These are phyloP conservation scores for Rhodamnia argentea DNA, from an alignment of 345 rosid species.

Conservation along the genomic window DNA sequence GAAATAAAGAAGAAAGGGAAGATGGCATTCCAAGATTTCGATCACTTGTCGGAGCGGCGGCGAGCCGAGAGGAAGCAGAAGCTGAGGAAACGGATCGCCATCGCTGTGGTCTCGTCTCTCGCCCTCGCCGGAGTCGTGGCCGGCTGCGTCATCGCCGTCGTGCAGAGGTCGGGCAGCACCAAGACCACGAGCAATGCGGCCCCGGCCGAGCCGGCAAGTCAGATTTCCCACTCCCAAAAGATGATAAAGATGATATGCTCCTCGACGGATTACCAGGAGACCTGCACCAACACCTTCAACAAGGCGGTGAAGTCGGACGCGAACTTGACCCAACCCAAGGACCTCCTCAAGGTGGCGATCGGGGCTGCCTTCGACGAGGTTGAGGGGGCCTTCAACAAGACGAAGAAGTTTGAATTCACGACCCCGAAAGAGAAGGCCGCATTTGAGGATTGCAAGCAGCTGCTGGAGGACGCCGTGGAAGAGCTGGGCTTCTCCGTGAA, in stretches of 20 bases:
- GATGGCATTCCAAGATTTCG: slow-evolving; percentile 95
- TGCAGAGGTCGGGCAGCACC: not conserved
- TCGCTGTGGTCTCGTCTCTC: slow-evolving; percentile 23
- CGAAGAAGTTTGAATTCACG: slow-evolving; percentile 19
- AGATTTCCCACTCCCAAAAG: slow-evolving; percentile 15
- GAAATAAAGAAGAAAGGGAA: not conserved
- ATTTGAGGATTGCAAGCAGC: slow-evolving; percentile 47
- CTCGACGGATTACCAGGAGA: slow-evolving; percentile 33
- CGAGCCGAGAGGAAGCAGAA: slow-evolving; percentile 42
- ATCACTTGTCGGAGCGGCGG: slow-evolving; percentile 57
- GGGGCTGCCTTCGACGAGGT: slow-evolving; percentile 31
- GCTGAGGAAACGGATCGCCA: slow-evolving; percentile 28
- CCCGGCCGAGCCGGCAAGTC: not conserved
- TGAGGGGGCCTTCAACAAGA: slow-evolving; percentile 19
- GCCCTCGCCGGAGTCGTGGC: slow-evolving; percentile 25
- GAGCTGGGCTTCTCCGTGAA: slow-evolving; percentile 30
- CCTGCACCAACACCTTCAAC: slow-evolving; percentile 33
- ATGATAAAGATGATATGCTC: slow-evolving; percentile 39
- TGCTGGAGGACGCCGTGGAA: slow-evolving; percentile 38
- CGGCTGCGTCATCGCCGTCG: slow-evolving; percentile 26
- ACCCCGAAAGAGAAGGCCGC: slow-evolving; percentile 38
- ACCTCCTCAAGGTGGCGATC: slow-evolving; percentile 39
- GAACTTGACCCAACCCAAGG: slow-evolving; percentile 24
- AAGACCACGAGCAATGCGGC: not conserved
- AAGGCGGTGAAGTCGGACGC: slow-evolving; percentile 16